These are phyloP conservation scores for Ganoderma sp. DNA, from an alignment of 1,284 basidiomycete species.

Conservation along the genomic window DNA sequence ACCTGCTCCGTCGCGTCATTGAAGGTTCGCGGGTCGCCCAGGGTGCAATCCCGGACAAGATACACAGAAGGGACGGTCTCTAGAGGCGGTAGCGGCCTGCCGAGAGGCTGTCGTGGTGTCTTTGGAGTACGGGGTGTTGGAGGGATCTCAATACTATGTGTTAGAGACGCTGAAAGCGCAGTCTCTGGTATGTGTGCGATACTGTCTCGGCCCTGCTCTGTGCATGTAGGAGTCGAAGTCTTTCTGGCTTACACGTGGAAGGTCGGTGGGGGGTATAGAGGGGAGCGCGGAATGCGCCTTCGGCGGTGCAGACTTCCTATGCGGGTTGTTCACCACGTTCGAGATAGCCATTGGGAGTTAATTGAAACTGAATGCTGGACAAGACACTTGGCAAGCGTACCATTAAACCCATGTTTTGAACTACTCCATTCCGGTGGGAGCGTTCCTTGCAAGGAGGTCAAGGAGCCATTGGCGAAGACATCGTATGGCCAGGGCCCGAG, in stretches of 20 bases:
- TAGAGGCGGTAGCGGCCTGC: slow-evolving; percentile 67
- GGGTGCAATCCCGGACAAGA: slow-evolving; percentile 81
- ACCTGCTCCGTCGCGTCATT: slow-evolving; percentile 72
- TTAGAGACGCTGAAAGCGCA: slow-evolving; percentile 38
- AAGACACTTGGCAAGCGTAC: slow-evolving; percentile 45
- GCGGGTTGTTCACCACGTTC: slow-evolving; percentile 84
- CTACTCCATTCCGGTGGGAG: slow-evolving; percentile 77
- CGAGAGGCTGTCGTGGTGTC: slow-evolving; percentile 40
- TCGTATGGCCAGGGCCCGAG: slow-evolving; percentile 34
- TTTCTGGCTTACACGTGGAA: slow-evolving; percentile 81
- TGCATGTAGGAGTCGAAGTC: slow-evolving; percentile 87
- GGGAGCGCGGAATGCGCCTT: slow-evolving; percentile 84
- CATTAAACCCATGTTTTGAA: slow-evolving; percentile 79
- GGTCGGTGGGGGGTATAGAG: slow-evolving; percentile 68
- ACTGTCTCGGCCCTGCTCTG: slow-evolving; percentile 53
- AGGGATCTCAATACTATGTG: slow-evolving; percentile 32
- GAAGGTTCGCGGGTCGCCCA: slow-evolving; percentile 88
- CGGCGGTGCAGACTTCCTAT: slow-evolving; percentile 82
- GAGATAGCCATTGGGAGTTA: slow-evolving; percentile 59
- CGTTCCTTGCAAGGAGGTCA: slow-evolving; percentile 39
- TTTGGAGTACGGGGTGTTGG: slow-evolving; percentile 40
- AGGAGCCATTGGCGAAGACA: slow-evolving; percentile 32
- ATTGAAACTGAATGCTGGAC: slow-evolving; percentile 9
- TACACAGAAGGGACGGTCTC: slow-evolving; percentile 83
- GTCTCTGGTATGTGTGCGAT: slow-evolving; percentile 48